phyloP scores from a whole-genome alignment of 345 rosid species.

The Ricinus communis region DNA sequence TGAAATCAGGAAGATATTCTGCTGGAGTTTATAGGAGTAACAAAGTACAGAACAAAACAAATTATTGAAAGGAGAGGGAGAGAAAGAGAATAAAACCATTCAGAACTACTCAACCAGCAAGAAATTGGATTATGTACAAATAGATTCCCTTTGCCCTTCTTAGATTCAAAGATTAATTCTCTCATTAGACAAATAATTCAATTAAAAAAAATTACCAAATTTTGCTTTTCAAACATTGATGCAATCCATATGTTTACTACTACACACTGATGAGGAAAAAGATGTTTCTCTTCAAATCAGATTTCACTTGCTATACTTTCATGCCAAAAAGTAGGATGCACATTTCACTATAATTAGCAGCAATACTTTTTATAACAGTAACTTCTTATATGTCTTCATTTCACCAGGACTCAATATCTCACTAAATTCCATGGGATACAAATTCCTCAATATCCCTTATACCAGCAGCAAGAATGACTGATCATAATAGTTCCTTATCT shows the following conservation, averaged over 20 bases:
- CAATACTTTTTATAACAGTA: too few species aligned
- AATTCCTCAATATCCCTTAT: not conserved
- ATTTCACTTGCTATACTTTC: not conserved
- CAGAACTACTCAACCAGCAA: not conserved
- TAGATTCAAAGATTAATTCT: not conserved
- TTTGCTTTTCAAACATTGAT: too few species aligned
- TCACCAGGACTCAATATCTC: too few species aligned
- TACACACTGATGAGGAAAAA: not conserved
- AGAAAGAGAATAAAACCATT: not conserved
- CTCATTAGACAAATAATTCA: not conserved
- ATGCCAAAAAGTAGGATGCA: not conserved
- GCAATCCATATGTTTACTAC: too few species aligned
- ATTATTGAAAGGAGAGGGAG: not conserved
- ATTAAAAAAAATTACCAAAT: not conserved
- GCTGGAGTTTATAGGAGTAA: not conserved
- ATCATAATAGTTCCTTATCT: not conserved
- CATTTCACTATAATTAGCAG: not conserved
- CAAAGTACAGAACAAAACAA: not conserved
- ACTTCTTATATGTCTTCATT: too few species aligned
- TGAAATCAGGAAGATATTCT: not conserved
- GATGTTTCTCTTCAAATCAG: not conserved
- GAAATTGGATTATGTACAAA: not conserved
- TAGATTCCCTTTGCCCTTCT: not conserved
- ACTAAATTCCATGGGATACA: not conserved
- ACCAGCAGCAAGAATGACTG: not conserved